Base-by-base conservation (phyloP, 164 flowering plant genomes). In the Tinospora cordifolia region DNA sequence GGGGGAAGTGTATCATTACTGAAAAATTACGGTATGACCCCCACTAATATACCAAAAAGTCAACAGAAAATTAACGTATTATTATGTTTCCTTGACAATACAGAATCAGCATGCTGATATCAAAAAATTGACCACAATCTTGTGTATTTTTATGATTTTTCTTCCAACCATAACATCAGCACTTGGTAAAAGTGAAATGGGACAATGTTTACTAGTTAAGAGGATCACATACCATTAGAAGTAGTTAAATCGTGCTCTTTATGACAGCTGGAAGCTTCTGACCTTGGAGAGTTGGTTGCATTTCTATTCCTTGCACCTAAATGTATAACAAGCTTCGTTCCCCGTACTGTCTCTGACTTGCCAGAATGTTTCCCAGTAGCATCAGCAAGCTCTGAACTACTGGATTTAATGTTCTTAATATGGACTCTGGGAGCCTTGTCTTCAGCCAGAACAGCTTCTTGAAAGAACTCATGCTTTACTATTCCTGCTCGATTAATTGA, bases 321-420 rank as follows among this genome's bases (percentile, higher is more conserved):
- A 84, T 87, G 90, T 78, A 92, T 91, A 36, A 94, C 97, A 38
- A 94, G 75, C 81, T 92, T 94, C 30, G 84, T 84, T 73, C 92
- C 92, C 75, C 86, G 88, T 72, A 81, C 71, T 27, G 76, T 71
- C 75, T 87, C 89, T n/a, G 84, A 73, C 75, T 82, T 82, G 76
- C 82, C 73, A 54, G 75, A 69, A 49, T 67, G 77, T 72, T 80
- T 84, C 74, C 78, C 84, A 72, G 68, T 15, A 66, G 83, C 89
- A 49, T 84, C 87, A 63, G 76, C 83, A 75, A 63, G 70, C 66
- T 74, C 79, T 57, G 74, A n/a, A 26, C 72, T 81, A 40, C 78
- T 82, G 63, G 85, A 67, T 62, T 80, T 83, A 71, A 62, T 80
- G 59, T 78, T 80, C 79, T 84, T 88, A 62, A 83, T 77, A 66